Evolutionary conservation across 2,329 filamentous ascomycete species (phyloP), one percentile per base, ranked within the genome.

Genomic region (Fusarium odoratissimum): DNA sequence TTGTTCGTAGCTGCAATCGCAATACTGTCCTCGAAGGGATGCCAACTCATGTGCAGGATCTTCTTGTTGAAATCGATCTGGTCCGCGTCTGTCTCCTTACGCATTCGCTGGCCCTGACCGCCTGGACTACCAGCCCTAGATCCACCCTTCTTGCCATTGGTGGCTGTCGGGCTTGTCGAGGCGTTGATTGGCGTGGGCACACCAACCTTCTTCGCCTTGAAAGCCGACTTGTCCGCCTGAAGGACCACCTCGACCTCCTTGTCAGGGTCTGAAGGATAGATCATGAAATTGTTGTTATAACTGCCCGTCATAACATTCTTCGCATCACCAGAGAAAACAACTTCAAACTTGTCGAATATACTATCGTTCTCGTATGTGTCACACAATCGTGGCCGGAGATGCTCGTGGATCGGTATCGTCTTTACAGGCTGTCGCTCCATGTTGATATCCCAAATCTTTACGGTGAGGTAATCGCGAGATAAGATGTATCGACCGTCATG

Each of bases 251-350:
- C 96, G 6, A 95, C 95, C 81, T 99, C 96, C 85, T 97, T 97
- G 75, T 95, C 94, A 11, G 95, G 93, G 79, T 98, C 95, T 31
- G 95, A 96, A 8, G 96, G 96, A 82, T 98, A 99, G 80, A 99
- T 99, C 96, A 99, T 99, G 87, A 99, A 98, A 86, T 99, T 99
- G 86, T 99, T 99, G 89, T 99, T 99, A 87, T 99, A 99, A 81
- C 95, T 98, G 77, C 96, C 96, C 10, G 96, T 99, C 96, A 99
- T 99, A 75, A 98, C 96, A 78, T 99, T 98, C 88, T 97, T 97
- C 42, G 95, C 94, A 82, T 98, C 95, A 30, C 96, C 96, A 4
- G 95, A 98, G 85, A 99, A 99, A 58, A 98, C 95, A 45, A 99
- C 96, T 84, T 99, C 96, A 75, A 99, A 99, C 83, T 99, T 99